These are phyloP conservation scores for Cucurbita maxima DNA, from an alignment of 306 rosid species.

Conservation along the genomic window DNA sequence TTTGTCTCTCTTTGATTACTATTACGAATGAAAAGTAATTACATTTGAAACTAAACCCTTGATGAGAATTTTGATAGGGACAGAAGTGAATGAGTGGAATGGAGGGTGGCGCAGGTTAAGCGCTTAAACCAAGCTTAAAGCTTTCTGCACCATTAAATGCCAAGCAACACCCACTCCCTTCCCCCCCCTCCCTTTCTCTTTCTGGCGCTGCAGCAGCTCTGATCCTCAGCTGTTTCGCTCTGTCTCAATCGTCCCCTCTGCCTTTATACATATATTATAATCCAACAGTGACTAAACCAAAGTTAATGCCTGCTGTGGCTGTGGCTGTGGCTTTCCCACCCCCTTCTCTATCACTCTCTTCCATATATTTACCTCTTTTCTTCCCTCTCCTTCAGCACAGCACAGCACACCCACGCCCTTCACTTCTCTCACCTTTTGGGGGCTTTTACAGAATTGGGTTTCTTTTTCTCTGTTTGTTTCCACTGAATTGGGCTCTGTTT, in stretches of 20 bases:
- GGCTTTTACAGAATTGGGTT: background rate
- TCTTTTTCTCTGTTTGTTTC: background rate
- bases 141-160: background rate
- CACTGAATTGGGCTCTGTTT: background rate
- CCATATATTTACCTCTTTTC: background rate
- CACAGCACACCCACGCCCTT: too few species aligned
- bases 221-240: slow-evolving; percentile 3
- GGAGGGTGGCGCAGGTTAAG: background rate
- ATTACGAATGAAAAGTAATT: too few species aligned
- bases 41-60: too few species aligned
- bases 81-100: too few species aligned
- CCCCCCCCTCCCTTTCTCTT: background rate
- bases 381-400: too few species aligned
- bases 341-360: background rate
- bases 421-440: background rate
- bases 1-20: too few species aligned
- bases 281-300: slow-evolving; percentile 2
- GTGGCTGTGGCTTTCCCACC: background rate
- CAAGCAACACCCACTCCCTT: slow-evolving; percentile 2
- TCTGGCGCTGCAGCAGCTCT: background rate
- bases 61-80: too few species aligned
- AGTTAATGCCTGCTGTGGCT: background rate
- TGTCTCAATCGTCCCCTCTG: slow-evolving; percentile 10
- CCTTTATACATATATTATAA: slow-evolving; percentile 1
- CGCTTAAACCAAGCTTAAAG: background rate